Percentiles rank a stretch among this genome's conserved stretches.
phyloP scores from a whole-genome alignment of 2,329 filamentous ascomycete genomes.

The Penicillium corylophilum region DNA sequence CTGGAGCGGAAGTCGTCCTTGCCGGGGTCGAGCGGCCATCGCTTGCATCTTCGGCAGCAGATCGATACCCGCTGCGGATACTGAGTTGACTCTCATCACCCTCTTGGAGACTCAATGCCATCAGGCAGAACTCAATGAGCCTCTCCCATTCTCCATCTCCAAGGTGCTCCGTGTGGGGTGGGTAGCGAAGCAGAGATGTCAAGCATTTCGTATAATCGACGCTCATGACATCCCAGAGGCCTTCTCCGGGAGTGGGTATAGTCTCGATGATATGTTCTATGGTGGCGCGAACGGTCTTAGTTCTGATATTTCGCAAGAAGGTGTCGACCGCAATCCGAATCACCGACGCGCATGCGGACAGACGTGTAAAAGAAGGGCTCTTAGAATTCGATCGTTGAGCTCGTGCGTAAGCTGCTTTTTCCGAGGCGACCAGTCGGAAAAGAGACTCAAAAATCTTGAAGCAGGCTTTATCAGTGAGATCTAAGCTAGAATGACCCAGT shows the following conservation, averaged over 20 bases:
- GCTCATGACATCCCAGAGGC: constrained; percentile 67
- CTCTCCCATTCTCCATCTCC: constrained; percentile 66
- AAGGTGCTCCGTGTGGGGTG: constrained; percentile 78
- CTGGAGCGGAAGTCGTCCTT: constrained; percentile 27
- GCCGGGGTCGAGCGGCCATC: constrained; percentile 32
- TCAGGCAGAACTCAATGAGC: constrained; percentile 68
- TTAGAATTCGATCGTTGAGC: constrained; percentile 54
- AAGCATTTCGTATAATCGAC: constrained; percentile 78
- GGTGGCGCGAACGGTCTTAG: constrained; percentile 75
- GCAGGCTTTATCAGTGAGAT: constrained; percentile 73
- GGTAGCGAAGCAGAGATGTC: constrained; percentile 66
- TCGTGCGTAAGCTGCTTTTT: constrained; percentile 65
- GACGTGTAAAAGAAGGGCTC: constrained; percentile 53
- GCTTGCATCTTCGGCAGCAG: constrained; percentile 28
- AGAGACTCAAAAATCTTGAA: constrained; percentile 78
- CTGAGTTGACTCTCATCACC: constrained; percentile 31
- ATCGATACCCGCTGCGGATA: constrained; percentile 27
- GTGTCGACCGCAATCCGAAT: constrained; percentile 71
- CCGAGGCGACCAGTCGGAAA: constrained; percentile 68
- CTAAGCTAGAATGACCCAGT: constrained; percentile 20
- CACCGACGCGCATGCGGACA: constrained; percentile 68
- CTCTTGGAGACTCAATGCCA: constrained; percentile 50
- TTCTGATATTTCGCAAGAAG: constrained; percentile 65
- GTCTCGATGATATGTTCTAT: constrained; percentile 79
- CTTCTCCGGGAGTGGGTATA: constrained; percentile 61